These are phyloP conservation scores for Zasmidium cellare DNA, from an alignment of 2,329 filamentous ascomycete genomes.

Conservation along the genomic window DNA sequence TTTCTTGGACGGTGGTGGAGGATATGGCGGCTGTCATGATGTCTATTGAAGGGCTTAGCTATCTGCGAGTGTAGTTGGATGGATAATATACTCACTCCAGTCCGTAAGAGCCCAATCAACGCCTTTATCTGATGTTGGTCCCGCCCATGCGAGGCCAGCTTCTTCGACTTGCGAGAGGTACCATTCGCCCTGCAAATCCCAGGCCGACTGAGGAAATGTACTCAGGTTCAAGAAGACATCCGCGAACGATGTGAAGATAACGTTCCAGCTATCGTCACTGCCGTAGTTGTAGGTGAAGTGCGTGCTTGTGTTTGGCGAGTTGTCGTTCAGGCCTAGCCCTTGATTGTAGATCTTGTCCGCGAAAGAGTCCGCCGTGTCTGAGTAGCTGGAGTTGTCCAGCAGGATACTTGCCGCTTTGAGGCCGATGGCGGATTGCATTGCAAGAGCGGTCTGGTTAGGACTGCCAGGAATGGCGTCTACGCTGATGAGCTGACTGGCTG, in stretches of 20 bases:
- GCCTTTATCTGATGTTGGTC: slow-evolving; percentile 21
- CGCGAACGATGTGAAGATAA: slow-evolving; percentile 56
- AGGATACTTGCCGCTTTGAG: slow-evolving; percentile 41
- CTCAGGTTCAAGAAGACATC: slow-evolving; percentile 47
- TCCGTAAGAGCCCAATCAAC: slow-evolving; percentile 27
- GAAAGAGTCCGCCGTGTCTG: slow-evolving; percentile 16
- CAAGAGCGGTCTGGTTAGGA: slow-evolving; percentile 44
- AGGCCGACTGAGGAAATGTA: slow-evolving; percentile 37
- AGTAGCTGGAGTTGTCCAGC: slow-evolving; percentile 50
- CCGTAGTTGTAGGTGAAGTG: slow-evolving; percentile 51
- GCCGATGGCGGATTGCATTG: slow-evolving; percentile 30
- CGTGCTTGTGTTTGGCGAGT: slow-evolving; percentile 28
- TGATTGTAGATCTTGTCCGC: slow-evolving; percentile 24
- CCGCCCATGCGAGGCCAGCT: slow-evolving; percentile 25
- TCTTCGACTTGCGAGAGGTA: slow-evolving; percentile 22
- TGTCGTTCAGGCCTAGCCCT: slow-evolving; percentile 24
- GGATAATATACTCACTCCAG: slow-evolving; percentile 20
- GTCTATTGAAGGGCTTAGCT: slow-evolving; percentile 10
- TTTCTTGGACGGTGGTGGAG: slow-evolving; percentile 16
- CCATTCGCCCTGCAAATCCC: slow-evolving; percentile 25
- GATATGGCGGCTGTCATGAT: slow-evolving; percentile 26
- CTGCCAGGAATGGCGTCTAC: slow-evolving; percentile 57
- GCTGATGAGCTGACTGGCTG: slow-evolving; percentile 57
- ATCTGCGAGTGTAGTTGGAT: not conserved
- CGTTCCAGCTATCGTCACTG: slow-evolving; percentile 29